phyloP scores from a whole-genome alignment of 2,329 filamentous ascomycete species.

The Plenodomus tracheiphilus region DNA sequence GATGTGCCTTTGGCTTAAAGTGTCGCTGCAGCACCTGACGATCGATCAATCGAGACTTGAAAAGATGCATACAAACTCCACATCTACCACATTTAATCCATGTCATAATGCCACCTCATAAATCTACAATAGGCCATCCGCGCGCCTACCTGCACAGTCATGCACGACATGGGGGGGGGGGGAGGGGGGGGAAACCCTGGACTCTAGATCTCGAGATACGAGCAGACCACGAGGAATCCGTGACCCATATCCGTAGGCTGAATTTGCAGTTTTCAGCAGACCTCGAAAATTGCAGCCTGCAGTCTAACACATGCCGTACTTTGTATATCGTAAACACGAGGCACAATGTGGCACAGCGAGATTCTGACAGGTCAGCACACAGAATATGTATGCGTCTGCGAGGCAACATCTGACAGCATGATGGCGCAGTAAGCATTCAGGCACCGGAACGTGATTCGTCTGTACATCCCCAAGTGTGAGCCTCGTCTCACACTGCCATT shows the following conservation, averaged over 20 bases:
- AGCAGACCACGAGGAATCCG: neutral
- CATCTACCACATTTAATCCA: neutral
- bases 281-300: neutral
- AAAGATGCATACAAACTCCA: neutral
- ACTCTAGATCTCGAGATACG: neutral
- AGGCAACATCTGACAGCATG: neutral
- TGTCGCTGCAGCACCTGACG: too few relatives aligned
- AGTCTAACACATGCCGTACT: neutral
- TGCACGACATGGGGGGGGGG: neutral
- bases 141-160: neutral
- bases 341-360: neutral
- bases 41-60: too few relatives aligned
- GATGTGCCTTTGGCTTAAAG: too few relatives aligned
- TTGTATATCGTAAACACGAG: neutral
- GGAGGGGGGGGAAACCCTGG: neutral
- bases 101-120: neutral
- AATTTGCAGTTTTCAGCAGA: neutral
- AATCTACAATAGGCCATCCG: neutral
- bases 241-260: neutral
- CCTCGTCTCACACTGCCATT: neutral
- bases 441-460: neutral
- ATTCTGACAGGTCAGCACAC: neutral
- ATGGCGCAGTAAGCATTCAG: neutral
- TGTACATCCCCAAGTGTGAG: neutral
- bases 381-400: neutral